Percentiles rank a stretch among this genome's conserved stretches.
phyloP scores from a whole-genome alignment of 192 early-diverging fungal species.

The Rhizoclosmatium sp. region DNA sequence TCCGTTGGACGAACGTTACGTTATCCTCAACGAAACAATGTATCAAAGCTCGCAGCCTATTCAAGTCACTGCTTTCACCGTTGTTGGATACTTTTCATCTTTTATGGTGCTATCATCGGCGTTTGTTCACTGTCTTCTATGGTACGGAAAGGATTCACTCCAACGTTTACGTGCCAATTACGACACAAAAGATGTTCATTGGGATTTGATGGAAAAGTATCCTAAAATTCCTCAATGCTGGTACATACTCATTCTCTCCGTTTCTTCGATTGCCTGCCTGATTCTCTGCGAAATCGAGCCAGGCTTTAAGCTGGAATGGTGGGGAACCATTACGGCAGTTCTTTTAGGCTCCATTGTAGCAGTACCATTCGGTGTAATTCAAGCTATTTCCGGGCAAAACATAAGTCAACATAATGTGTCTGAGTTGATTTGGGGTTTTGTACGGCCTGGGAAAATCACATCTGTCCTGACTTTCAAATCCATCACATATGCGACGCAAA shows the following conservation, averaged over 20 bases:
- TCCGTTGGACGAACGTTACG: constrained; percentile 20
- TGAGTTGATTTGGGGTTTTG: constrained; percentile 66
- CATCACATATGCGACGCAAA: constrained; percentile 78
- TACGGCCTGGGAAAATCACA: constrained; percentile 66
- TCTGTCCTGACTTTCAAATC: constrained; percentile 80
- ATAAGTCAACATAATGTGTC: constrained; percentile 64
- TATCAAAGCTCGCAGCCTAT: constrained; percentile 14
- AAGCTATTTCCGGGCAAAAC: constrained; percentile 66
- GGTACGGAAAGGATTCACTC: constrained; percentile 54
- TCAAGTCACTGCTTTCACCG: constrained; percentile 36
- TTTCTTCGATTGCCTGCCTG: background rate
- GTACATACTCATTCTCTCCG: constrained; percentile 29
- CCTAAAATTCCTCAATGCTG: constrained; percentile 38
- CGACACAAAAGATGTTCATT: constrained; percentile 37
- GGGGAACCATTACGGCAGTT: constrained; percentile 12
- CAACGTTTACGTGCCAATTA: constrained; percentile 16
- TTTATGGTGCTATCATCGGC: constrained; percentile 63
- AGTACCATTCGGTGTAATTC: constrained; percentile 52
- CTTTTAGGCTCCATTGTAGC: constrained; percentile 4
- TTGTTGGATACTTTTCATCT: constrained; percentile 33
- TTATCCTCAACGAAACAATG: constrained; percentile 9
- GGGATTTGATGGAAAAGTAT: constrained; percentile 40
- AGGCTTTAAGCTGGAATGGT: constrained; percentile 29
- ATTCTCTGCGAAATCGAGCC: constrained; percentile 12
- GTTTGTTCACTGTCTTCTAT: constrained; percentile 68